These are phyloP conservation scores for Umbilicus rupestris DNA, from an alignment of 164 flowering plant species.

Conservation along the genomic window DNA sequence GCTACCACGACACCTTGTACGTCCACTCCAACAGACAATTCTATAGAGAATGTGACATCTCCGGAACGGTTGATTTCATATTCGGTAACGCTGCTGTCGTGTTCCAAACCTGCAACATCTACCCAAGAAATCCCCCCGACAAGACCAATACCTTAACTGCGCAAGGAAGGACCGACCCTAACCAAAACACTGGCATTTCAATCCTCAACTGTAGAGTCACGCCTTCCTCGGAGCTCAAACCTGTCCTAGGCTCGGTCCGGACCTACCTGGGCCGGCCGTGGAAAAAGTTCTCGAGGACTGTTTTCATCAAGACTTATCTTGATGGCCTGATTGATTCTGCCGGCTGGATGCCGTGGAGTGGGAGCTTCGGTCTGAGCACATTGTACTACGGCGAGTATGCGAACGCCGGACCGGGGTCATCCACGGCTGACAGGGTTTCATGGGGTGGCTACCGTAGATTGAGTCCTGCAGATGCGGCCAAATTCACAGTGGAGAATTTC, in stretches of 20 bases:
- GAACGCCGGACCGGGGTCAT: slow-evolving; percentile 44
- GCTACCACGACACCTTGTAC: slow-evolving; percentile 63
- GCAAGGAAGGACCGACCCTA: slow-evolving; percentile 42
- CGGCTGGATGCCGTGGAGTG: slow-evolving; percentile 49
- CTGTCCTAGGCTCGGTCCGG: slow-evolving; percentile 26
- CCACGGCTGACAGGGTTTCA: slow-evolving; percentile 25
- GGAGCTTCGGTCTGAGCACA: slow-evolving; percentile 33
- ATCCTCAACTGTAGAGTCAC: slow-evolving; percentile 39
- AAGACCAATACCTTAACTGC: slow-evolving; percentile 51
- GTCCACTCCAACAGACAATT: slow-evolving; percentile 51
- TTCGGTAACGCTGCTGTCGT: slow-evolving; percentile 67
- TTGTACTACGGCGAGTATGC: slow-evolving; percentile 42
- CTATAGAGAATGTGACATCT: slow-evolving; percentile 47
- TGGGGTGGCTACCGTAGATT: slow-evolving; percentile 37
- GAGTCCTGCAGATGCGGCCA: slow-evolving; percentile 23
- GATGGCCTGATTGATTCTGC: slow-evolving; percentile 30
- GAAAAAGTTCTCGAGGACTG: slow-evolving; percentile 41
- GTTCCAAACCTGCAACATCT: slow-evolving; percentile 46
- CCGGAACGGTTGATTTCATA: slow-evolving; percentile 59
- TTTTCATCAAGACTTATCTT: slow-evolving; percentile 28
- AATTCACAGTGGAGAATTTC: slow-evolving; percentile 36
- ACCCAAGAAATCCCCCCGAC: slow-evolving; percentile 35
- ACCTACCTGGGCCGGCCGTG: slow-evolving; percentile 50
- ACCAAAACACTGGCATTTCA: slow-evolving; percentile 56
- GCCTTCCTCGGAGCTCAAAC: slow-evolving; percentile 32